Conservation (phyloP, 73 alveolate genomes). For the Paramecium sonneborni region DNA sequence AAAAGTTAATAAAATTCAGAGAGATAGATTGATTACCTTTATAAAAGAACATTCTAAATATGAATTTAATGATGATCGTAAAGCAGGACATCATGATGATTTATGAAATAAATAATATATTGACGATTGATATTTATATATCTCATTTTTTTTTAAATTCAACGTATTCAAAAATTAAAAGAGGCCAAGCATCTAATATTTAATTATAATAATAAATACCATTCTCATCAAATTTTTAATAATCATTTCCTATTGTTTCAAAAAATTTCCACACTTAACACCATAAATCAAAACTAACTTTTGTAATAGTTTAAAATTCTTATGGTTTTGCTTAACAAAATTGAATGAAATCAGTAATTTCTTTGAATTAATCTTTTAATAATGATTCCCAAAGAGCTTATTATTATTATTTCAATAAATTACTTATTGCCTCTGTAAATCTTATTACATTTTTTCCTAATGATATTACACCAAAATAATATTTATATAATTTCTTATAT, state of each 20-base stretch:
- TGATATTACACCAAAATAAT: neutral
- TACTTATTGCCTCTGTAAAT: neutral
- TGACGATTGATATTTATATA: neutral
- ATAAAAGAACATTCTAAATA: neutral
- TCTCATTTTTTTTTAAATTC: neutral
- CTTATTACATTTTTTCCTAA: neutral
- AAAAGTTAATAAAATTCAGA: slow-evolving; percentile 2
- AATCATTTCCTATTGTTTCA: slow-evolving; percentile 18
- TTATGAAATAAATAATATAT: neutral
- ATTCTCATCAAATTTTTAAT: neutral
- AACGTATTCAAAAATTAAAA: neutral
- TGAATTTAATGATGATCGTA: slow-evolving; percentile 5
- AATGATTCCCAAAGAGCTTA: neutral
- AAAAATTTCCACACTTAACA: slow-evolving; percentile 19
- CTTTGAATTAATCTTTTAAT: neutral
- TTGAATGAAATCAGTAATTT: neutral
- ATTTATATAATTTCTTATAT: neutral
- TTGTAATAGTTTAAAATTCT: neutral
- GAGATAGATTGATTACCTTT: neutral
- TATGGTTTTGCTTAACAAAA: neutral
- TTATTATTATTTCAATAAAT: neutral
- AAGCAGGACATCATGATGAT: neutral
- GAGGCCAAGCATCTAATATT: slow-evolving; percentile 23
- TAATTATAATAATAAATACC: neutral
- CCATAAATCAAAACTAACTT: slow-evolving; percentile 42